These are phyloP conservation scores for Hanseniaspora singularis DNA, from an alignment of 805 yeast genomes.

Conservation along the genomic window DNA sequence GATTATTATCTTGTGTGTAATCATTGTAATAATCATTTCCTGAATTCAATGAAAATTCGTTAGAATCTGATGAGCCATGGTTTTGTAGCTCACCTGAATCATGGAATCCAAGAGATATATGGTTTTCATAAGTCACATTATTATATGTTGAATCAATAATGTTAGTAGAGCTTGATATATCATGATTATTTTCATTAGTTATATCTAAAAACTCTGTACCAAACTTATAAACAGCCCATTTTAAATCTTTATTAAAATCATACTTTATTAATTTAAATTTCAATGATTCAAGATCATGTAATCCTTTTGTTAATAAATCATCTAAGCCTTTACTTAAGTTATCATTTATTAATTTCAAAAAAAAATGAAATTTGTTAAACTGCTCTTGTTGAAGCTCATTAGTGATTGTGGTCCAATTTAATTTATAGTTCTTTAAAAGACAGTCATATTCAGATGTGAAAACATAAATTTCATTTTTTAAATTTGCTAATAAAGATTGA, in stretches of 20 bases:
- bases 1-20: too few species aligned
- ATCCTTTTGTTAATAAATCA: conserved; percentile 6
- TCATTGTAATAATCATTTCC: too few species aligned
- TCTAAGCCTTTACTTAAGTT: conserved; percentile 7
- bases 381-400: conserved; percentile 25
- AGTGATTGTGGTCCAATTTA: conserved; percentile 26
- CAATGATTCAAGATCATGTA: conserved; percentile 7
- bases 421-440: conserved; percentile 26
- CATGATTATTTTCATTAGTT: not conserved
- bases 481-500: conserved; percentile 10
- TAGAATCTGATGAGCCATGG: too few species aligned
- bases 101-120: not conserved
- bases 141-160: too few species aligned
- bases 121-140: not conserved
- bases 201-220: not conserved
- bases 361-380: conserved; percentile 8
- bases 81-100: too few species aligned
- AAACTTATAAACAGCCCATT: conserved; percentile 10
- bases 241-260: conserved; percentile 11
- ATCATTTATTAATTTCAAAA: conserved; percentile 6
- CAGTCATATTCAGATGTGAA: conserved; percentile 27
- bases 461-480: conserved; percentile 25
- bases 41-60: not conserved
- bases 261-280: conserved; percentile 11
- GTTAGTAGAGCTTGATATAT: too few species aligned